Evolutionary conservation across 139 green algal genomes (phyloP), one percentile per base, ranked within the genome.

Genomic region (Chlorella sorokiniana): DNA sequence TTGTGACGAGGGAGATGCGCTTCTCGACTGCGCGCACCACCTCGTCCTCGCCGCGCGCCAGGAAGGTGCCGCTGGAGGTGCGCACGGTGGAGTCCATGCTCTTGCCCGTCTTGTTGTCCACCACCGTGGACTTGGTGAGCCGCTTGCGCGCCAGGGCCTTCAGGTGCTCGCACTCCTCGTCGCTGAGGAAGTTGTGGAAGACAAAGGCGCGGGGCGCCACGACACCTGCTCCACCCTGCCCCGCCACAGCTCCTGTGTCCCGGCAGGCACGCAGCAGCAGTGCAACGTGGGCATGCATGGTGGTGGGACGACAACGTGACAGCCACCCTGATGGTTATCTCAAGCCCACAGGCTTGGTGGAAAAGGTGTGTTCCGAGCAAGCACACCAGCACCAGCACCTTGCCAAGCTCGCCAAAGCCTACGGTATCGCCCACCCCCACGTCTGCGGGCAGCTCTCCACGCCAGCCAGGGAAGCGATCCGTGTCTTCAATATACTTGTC

Each of bases 1-100:
- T 89, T 27, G 91, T 91, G 44, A 91, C 86, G 33, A 86, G 81
- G 2, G 87, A 85, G 38, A 96, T 86, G 41, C 91, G 84, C 74
- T 90, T 80, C 87, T 96, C 93, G n/a, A 96, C 89, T 42, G 20
- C 8, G 6, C 41, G 25, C 25, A 96, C 79, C 2, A 94, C 54
- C 40, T 87, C 79, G 83, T 95, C 88, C 65, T 95, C 45, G 22
- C 84, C 68, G 11, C 81, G 82, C 2, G 54, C 52, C 44, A 96
- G 83, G 78, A 90, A 92, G 5, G 83, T 91, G 54, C 88, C 88
- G 9, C 79, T 86, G 41, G 44, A 84, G 54, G 90, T 92, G 35
- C 88, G 80, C 29, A 92, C 88, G 4, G 69, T 83, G 64, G 72
- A 81, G 75, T 90, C 84, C 45, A 92, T 40, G 63, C 81, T 87